Percentiles rank a stretch among this genome's conserved stretches.
Evolutionary conservation across 805 yeast genomes (phyloP).

Genomic region (Pichia cephalocereana): DNA sequence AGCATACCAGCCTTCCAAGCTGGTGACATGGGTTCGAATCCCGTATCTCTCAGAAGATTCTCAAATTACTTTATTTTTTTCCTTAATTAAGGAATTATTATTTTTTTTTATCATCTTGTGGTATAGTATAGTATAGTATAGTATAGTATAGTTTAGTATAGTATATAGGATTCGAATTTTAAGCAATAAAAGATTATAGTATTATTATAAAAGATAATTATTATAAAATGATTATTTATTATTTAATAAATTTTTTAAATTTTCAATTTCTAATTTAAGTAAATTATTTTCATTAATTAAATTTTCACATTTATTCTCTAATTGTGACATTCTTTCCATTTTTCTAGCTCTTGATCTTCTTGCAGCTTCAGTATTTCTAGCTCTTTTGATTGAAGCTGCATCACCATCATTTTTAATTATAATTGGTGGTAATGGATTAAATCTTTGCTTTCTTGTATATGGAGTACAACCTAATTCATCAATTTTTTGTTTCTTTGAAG

Average conservation of each 20-base stretch:
- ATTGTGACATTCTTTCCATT: constrained; percentile 75
- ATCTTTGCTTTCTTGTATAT: constrained; percentile 71
- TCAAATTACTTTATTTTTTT: no score
- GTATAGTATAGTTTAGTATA: no score
- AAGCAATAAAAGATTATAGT: no score
- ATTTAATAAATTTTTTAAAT: constrained; percentile 36
- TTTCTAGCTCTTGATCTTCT: constrained; percentile 91
- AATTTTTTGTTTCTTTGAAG: constrained; percentile 24
- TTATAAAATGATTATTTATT: no score
- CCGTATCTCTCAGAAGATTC: constrained; percentile 58
- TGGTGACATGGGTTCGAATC: constrained; percentile 92
- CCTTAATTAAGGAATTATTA: no score
- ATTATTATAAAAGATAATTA: no score
- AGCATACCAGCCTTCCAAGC: constrained; percentile 92
- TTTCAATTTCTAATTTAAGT: constrained; percentile 52
- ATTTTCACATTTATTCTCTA: constrained; percentile 68
- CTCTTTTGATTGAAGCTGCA: constrained; percentile 75
- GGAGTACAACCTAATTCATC: constrained; percentile 71
- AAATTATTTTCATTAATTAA: constrained; percentile 49
- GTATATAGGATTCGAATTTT: no score
- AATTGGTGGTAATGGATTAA: constrained; percentile 64
- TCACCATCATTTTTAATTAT: constrained; percentile 45
- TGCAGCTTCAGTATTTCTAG: constrained; percentile 97
- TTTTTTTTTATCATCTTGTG: no score
- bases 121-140: no score